phyloP scores from a whole-genome alignment of 1,284 basidiomycete species.

The Pseudomicrostroma phylloplanum region DNA sequence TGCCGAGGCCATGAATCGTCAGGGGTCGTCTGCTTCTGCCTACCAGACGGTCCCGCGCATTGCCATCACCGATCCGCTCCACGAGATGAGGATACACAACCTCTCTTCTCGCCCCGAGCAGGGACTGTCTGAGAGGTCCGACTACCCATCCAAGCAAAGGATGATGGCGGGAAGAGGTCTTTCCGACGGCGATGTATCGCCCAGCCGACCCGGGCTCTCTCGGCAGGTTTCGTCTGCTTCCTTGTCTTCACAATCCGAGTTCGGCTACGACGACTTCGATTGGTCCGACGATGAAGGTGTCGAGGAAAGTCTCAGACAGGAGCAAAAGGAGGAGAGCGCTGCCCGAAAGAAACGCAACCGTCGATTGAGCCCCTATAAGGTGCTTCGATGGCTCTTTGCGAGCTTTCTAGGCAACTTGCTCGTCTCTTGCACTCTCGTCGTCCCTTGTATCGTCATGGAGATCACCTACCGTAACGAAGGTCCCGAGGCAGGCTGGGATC shows the following conservation, averaged over 20 bases:
- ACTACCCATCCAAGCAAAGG: conserved; percentile 23
- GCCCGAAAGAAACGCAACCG: neutral
- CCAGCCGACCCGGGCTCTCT: conserved; percentile 19
- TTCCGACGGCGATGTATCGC: conserved; percentile 19
- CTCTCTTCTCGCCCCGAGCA: conserved; percentile 22
- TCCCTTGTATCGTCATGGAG: conserved; percentile 42
- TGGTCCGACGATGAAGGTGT: conserved; percentile 45
- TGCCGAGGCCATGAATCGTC: neutral
- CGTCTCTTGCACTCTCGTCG: conserved; percentile 27
- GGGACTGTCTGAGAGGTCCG: conserved; percentile 34
- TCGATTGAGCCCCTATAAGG: conserved; percentile 26
- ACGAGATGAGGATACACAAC: conserved; percentile 33
- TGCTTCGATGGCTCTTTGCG: conserved; percentile 31
- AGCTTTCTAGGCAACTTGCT: conserved; percentile 46
- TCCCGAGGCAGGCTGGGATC: conserved; percentile 18
- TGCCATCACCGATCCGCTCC: conserved; percentile 38
- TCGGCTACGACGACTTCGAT: conserved; percentile 40
- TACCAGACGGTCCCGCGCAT: conserved; percentile 27
- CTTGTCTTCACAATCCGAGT: conserved; percentile 20
- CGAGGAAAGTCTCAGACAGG: conserved; percentile 29
- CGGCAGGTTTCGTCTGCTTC: conserved; percentile 32
- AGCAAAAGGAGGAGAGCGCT: conserved; percentile 31
- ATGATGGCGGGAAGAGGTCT: neutral
- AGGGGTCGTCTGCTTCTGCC: conserved; percentile 11
- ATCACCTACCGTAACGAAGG: conserved; percentile 30